Conservation (phyloP, 1,284 basidiomycete species). For the Fomes fomentarius region DNA sequence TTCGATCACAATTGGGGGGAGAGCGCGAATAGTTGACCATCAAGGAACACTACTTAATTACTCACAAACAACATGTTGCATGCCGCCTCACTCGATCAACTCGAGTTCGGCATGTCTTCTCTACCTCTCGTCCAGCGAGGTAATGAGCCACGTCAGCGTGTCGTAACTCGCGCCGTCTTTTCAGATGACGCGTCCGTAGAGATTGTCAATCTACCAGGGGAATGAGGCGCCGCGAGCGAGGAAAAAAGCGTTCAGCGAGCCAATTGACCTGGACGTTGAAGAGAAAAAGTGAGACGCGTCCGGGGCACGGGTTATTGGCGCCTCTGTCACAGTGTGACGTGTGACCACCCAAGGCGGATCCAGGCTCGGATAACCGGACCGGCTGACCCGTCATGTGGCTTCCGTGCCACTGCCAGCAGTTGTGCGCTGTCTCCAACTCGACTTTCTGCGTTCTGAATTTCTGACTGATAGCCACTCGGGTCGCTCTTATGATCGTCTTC, state of each 20-base stretch:
- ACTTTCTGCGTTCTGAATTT: too few relatives aligned
- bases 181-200: neutral
- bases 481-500: too few relatives aligned
- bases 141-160: conserved; percentile 5
- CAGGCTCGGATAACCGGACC: neutral
- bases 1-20: too few relatives aligned
- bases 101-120: conserved; percentile 9
- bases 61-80: neutral
- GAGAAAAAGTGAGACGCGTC: neutral
- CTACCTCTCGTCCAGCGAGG: conserved; percentile 15
- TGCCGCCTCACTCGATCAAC: neutral
- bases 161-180: conserved; percentile 7
- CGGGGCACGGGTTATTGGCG: neutral
- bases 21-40: too few relatives aligned
- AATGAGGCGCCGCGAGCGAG: conserved; percentile 25
- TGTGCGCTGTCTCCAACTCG: too few relatives aligned
- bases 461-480: too few relatives aligned
- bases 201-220: conserved; percentile 22
- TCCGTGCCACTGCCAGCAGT: too few relatives aligned
- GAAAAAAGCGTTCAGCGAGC: conserved; percentile 22
- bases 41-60: neutral
- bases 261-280: conserved; percentile 22
- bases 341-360: neutral
- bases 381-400: too few relatives aligned
- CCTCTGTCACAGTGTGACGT: neutral